Evolutionary conservation across 805 yeast genomes (phyloP).

Genomic region (Metschnikowia arizonensis): DNA sequence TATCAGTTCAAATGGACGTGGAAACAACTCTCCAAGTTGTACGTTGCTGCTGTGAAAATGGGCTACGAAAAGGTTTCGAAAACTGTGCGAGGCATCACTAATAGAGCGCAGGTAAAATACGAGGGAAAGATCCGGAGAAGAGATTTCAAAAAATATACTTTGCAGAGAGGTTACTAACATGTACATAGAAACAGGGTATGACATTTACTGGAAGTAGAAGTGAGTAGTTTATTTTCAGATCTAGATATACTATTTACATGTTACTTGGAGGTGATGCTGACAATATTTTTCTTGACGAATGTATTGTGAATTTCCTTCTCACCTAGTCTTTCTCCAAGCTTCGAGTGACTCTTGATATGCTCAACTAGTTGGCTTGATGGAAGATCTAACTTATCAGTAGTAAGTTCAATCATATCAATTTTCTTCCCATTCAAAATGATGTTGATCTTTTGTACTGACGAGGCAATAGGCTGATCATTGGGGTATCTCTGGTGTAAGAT

Average conservation of each 20-base stretch:
- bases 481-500: constrained; percentile 71
- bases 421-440: constrained; percentile 74
- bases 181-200: constrained; percentile 6
- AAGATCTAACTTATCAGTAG: constrained; percentile 40
- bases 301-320: constrained; percentile 46
- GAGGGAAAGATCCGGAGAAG: constrained; percentile 38
- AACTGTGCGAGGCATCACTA: constrained; percentile 32
- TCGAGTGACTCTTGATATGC: constrained; percentile 17
- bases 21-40: constrained; percentile 30
- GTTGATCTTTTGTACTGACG: constrained; percentile 42
- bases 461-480: constrained; percentile 33
- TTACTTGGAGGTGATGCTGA: constrained; percentile 35
- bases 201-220: neutral
- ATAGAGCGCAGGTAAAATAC: constrained; percentile 32
- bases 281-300: constrained; percentile 50
- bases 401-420: constrained; percentile 43
- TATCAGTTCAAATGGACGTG: constrained; percentile 68
- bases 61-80: constrained; percentile 30
- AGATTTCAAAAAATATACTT: constrained; percentile 31
- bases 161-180: constrained; percentile 30
- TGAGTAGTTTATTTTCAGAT: neutral
- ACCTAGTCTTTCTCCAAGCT: constrained; percentile 29
- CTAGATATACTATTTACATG: neutral
- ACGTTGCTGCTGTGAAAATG: constrained; percentile 28
- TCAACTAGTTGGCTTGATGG: constrained; percentile 47